Percentiles rank a stretch among this genome's conserved stretches.
Conservation (phyloP, 2,329 filamentous ascomycete species). For the Fusarium keratoplasticum region DNA sequence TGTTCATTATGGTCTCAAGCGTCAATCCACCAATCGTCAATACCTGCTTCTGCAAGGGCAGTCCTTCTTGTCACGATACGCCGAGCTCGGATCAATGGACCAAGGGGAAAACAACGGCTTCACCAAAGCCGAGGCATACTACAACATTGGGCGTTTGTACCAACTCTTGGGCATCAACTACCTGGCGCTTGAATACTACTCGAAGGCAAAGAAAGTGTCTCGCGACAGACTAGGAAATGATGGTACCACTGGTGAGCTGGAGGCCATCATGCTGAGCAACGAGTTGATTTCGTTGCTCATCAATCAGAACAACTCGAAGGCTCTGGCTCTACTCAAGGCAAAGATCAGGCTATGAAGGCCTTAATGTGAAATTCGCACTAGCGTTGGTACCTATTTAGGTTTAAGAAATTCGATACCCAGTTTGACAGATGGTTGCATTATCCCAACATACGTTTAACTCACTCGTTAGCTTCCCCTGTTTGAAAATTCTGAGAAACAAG, state of each 20-base stretch:
- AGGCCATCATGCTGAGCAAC: slow-evolving; percentile 48
- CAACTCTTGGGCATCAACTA: slow-evolving; percentile 52
- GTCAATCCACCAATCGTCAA: slow-evolving; percentile 90
- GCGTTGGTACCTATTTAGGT: background rate
- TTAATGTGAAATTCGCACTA: background rate
- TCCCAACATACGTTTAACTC: background rate
- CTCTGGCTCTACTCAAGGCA: slow-evolving; percentile 44
- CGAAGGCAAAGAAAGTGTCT: slow-evolving; percentile 46
- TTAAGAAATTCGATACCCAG: background rate
- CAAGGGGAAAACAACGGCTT: background rate
- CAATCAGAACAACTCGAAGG: slow-evolving; percentile 45
- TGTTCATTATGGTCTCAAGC: slow-evolving; percentile 88
- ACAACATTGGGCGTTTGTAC: slow-evolving; percentile 54
- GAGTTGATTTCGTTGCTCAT: slow-evolving; percentile 47
- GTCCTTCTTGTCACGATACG: slow-evolving; percentile 72
- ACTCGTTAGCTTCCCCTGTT: background rate
- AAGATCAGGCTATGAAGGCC: slow-evolving; percentile 40
- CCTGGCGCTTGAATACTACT: slow-evolving; percentile 79
- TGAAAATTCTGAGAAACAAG: background rate
- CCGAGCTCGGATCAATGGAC: slow-evolving; percentile 24
- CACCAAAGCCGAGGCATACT: slow-evolving; percentile 50
- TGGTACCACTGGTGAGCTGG: slow-evolving; percentile 39
- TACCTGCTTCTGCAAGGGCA: slow-evolving; percentile 88
- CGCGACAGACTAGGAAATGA: background rate
- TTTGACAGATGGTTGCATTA: background rate